These are phyloP conservation scores for Microstegium vimineum DNA, from an alignment of 176 grass and related monocot species.

Conservation along the genomic window DNA sequence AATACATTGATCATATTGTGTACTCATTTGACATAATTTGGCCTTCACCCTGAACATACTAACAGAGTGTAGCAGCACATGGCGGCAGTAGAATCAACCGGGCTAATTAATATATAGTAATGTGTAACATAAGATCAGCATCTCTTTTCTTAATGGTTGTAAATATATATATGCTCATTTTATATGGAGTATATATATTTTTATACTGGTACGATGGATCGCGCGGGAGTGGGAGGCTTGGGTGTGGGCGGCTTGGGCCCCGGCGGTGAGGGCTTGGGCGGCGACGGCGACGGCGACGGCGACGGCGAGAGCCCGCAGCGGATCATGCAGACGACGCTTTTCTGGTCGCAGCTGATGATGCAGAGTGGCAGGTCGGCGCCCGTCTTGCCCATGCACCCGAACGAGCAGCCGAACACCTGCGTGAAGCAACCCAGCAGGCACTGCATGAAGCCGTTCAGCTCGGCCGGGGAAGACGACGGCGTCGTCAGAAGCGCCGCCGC, in stretches of 20 bases:
- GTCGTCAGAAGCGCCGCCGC: neutral
- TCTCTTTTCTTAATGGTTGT: neutral
- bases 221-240: neutral
- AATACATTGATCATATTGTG: neutral
- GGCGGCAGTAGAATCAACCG: neutral
- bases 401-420: constrained; percentile 30
- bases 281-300: too few relatives aligned
- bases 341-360: constrained; percentile 41
- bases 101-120: neutral
- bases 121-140: neutral
- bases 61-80: neutral
- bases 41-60: neutral
- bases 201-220: neutral
- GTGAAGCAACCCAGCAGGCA: constrained; percentile 42
- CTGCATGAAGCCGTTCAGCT: constrained; percentile 14
- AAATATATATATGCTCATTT: neutral
- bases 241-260: neutral
- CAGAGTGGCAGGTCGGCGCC: constrained; percentile 44
- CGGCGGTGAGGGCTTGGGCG: neutral
- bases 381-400: constrained; percentile 40
- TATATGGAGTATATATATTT: too few relatives aligned
- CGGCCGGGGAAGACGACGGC: neutral
- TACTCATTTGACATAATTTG: constrained; percentile 8
- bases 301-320: constrained; percentile 29
- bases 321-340: constrained; percentile 42